Base-by-base conservation (phyloP, 805 yeast genomes). In the Teunomyces pallodes region DNA sequence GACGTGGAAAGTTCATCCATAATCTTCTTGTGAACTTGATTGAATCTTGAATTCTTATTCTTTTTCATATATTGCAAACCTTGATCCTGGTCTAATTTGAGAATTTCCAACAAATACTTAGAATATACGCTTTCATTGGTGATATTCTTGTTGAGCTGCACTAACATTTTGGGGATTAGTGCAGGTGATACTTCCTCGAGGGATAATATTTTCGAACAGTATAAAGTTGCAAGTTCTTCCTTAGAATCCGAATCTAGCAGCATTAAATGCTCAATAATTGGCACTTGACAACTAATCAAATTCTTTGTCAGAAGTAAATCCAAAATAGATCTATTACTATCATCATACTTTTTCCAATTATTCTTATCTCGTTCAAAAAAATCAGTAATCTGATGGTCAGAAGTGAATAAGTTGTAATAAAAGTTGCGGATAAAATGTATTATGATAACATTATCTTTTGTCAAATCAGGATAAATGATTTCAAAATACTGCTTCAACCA, bases 61-160 rank as follows among this genome's bases (percentile, higher is more conserved):
- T 52, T 50, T 45, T 66, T 65, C 50, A 73, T 59, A 39, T 67
- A 70, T 8, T 54, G 48, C n/a, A 70, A 54, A 1, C 72, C 72
- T 32, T 50, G 48, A 1, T 59, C 56, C 6, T 69, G 61, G 35
- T 63, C 58, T 3, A 62, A 30, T 45, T 67, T 59, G 12, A 73
- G 55, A 2, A 71, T 54, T 45, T 65, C 71, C 10, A 72, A 48
- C 6, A 72, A 58, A 29, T 59, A 53, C 45, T 62, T 65, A 29
- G 70, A 58, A 49, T 70, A 72, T 5, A 53, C 43, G 3, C 56
- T 54, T 27, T 60, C 58, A 45, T 61, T 61, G 12, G 56, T 46
- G 5, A 65, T 46, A 26, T 55, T 28, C 5, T 50, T 46, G 10
- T 47, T 50, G 13, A 64, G 45, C 10, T 55, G 59, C 12, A 31